Conservation (phyloP, 345 rosid species). For the Euphorbia lathyris region DNA sequence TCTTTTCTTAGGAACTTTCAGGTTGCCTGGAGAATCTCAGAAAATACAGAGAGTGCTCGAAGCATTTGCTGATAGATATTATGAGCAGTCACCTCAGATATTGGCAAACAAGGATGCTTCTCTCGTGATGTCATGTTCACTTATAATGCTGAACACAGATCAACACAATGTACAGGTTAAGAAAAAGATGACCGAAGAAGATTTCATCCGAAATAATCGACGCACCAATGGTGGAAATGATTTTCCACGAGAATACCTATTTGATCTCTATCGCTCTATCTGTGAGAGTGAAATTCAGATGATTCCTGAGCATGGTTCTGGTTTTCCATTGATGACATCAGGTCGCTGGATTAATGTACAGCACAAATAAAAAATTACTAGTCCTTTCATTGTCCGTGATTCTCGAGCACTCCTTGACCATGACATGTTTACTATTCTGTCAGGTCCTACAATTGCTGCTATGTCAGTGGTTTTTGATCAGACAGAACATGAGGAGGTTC, state of each 20-base stretch:
- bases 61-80: conserved; percentile 78
- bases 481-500: conserved; percentile 62
- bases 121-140: conserved; percentile 65
- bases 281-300: conserved; percentile 69
- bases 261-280: conserved; percentile 64
- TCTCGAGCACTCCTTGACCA: conserved; percentile 48
- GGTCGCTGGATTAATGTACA: conserved; percentile 64
- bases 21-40: conserved; percentile 80
- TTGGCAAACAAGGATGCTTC: conserved; percentile 61
- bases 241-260: conserved; percentile 62
- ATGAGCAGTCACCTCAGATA: conserved; percentile 68
- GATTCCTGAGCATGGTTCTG: conserved; percentile 60
- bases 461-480: conserved; percentile 74
- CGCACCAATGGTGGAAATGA: conserved; percentile 65
- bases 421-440: conserved; percentile 60
- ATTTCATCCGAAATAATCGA: conserved; percentile 69
- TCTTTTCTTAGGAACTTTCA: conserved; percentile 67
- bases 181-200: conserved; percentile 81
- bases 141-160: conserved; percentile 73
- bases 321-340: conserved; percentile 53
- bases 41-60: conserved; percentile 79
- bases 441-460: conserved; percentile 67
- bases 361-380: conserved; percentile 53
- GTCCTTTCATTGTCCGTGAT: conserved; percentile 55
- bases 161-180: conserved; percentile 70